These are phyloP conservation scores for Mucor sp. DNA, from an alignment of 371 early-diverging fungal species.

Conservation along the genomic window DNA sequence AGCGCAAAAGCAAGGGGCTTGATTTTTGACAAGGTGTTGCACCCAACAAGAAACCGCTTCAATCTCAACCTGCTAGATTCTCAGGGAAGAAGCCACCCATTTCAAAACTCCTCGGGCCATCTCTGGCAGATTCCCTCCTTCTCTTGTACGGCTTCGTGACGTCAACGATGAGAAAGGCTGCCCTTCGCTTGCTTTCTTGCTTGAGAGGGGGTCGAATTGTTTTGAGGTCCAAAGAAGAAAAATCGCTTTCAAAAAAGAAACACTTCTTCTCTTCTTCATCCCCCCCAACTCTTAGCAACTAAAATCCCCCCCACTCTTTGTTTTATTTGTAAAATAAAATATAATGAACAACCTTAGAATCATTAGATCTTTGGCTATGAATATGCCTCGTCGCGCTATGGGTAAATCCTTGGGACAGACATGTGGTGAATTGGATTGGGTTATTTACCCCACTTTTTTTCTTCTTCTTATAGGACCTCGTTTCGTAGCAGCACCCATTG, in stretches of 20 bases:
- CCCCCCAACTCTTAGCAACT: slow-evolving; percentile 9
- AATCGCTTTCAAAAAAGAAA: slow-evolving; percentile 1
- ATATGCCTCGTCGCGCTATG: slow-evolving; percentile 3
- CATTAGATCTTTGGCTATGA: slow-evolving; percentile 13
- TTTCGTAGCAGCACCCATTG: slow-evolving; percentile 41
- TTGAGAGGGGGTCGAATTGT: slow-evolving; percentile 1
- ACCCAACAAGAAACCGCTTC: background rate
- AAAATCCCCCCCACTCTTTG: slow-evolving; percentile 18
- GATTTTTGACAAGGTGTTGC: slow-evolving; percentile 16
- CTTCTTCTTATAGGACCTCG: slow-evolving; percentile 26
- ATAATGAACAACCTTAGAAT: slow-evolving; percentile 29
- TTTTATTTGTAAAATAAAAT: background rate
- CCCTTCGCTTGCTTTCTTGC: background rate
- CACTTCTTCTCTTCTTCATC: slow-evolving; percentile 3
- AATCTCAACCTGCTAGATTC: background rate
- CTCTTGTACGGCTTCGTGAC: background rate
- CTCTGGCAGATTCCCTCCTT: background rate
- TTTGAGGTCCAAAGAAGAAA: background rate
- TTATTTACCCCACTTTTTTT: slow-evolving; percentile 1
- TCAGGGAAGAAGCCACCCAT: background rate
- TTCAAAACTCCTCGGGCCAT: background rate
- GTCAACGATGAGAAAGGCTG: background rate
- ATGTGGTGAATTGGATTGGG: background rate
- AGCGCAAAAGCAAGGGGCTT: slow-evolving; percentile 17
- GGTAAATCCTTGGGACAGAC: slow-evolving; percentile 2